Conservation (phyloP, 2,329 filamentous ascomycete species). For the Neofusicoccum ribis region DNA sequence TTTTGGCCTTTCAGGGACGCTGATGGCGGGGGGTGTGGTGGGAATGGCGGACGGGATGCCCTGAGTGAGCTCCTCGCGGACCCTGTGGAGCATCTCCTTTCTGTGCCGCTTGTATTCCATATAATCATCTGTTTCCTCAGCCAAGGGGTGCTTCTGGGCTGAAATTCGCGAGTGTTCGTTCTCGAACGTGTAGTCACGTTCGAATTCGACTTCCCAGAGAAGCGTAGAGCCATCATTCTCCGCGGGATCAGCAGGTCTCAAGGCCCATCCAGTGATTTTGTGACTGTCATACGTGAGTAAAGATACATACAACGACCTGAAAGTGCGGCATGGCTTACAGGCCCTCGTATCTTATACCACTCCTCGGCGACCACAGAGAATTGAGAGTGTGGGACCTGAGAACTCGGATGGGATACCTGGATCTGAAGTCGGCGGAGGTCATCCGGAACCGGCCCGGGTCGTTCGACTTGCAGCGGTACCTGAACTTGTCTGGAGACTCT, state of each 20-base stretch:
- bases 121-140: slow-evolving; percentile 51
- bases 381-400: slow-evolving; percentile 46
- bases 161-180: slow-evolving; percentile 31
- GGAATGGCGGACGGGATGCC: not conserved
- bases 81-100: not conserved
- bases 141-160: slow-evolving; percentile 41
- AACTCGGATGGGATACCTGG: slow-evolving; percentile 45
- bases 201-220: slow-evolving; percentile 43
- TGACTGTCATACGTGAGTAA: slow-evolving; percentile 27
- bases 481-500: slow-evolving; percentile 37
- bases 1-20: not conserved
- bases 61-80: not conserved
- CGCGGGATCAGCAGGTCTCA: slow-evolving; percentile 29
- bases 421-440: slow-evolving; percentile 42
- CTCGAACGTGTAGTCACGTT: slow-evolving; percentile 30
- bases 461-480: slow-evolving; percentile 40
- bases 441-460: slow-evolving; percentile 48
- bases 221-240: slow-evolving; percentile 27
- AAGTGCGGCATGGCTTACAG: slow-evolving; percentile 38
- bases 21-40: not conserved
- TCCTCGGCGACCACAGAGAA: slow-evolving; percentile 48
- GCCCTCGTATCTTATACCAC: slow-evolving; percentile 51
- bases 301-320: not conserved
- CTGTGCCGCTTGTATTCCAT: slow-evolving; percentile 47
- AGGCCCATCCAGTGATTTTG: slow-evolving; percentile 43